Percentiles rank a stretch among this genome's conserved stretches.
Conservation (phyloP, 2,329 filamentous ascomycete species). For the Plectosphaerella plurivora region DNA sequence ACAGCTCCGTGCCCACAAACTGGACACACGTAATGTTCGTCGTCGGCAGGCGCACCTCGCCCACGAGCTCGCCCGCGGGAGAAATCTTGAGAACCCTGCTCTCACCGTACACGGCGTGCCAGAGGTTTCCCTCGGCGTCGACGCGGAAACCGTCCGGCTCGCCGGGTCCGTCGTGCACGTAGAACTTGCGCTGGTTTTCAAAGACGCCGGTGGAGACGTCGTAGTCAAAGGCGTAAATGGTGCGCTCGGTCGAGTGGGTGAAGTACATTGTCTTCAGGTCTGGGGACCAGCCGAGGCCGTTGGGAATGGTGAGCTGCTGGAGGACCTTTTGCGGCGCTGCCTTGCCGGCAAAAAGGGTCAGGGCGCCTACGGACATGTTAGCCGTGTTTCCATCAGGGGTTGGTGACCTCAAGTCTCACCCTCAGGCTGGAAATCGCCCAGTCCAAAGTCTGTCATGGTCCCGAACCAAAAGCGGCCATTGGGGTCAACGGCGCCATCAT, state of each 20-base stretch:
- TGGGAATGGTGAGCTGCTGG: slow-evolving; percentile 70
- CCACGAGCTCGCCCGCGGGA: slow-evolving; percentile 64
- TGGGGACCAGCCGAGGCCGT: slow-evolving; percentile 76
- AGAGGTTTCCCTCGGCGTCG: slow-evolving; percentile 80
- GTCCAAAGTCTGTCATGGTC: slow-evolving; percentile 72
- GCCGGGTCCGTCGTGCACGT: slow-evolving; percentile 60
- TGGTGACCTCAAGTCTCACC: slow-evolving; percentile 36
- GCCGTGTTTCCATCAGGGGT: not conserved
- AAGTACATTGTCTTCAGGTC: slow-evolving; percentile 74
- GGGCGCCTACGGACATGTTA: slow-evolving; percentile 47
- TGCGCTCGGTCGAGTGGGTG: slow-evolving; percentile 69
- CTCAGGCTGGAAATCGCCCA: slow-evolving; percentile 55
- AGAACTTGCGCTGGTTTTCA: slow-evolving; percentile 67
- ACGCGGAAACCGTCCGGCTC: slow-evolving; percentile 82
- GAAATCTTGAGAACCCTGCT: slow-evolving; percentile 70
- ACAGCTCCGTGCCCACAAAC: slow-evolving; percentile 70
- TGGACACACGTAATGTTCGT: slow-evolving; percentile 75
- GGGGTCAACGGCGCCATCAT: slow-evolving; percentile 79
- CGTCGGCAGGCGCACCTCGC: slow-evolving; percentile 72
- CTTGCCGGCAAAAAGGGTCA: slow-evolving; percentile 67
- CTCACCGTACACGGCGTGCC: slow-evolving; percentile 83
- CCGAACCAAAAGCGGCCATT: slow-evolving; percentile 82
- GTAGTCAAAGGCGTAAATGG: slow-evolving; percentile 74
- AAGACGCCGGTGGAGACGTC: slow-evolving; percentile 58
- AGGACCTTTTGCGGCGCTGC: slow-evolving; percentile 56